These are phyloP conservation scores for Pachysandra terminalis DNA, from an alignment of 164 flowering plant genomes.

Conservation along the genomic window DNA sequence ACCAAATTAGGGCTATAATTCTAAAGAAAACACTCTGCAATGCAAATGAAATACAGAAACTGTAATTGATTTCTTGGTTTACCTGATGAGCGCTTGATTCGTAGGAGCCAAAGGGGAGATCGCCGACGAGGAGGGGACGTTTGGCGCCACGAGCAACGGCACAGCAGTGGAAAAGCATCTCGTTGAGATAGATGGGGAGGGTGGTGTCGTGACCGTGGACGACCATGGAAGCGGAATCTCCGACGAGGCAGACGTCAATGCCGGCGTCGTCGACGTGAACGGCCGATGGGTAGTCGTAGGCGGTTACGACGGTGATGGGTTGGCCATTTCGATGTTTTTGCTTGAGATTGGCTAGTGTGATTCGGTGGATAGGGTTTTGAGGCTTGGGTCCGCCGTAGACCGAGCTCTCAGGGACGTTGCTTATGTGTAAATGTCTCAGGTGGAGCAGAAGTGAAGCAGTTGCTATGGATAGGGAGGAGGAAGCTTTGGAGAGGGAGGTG, in stretches of 20 bases:
- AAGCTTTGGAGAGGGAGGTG: too few relatives aligned
- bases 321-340: conserved; percentile 58
- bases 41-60: too few relatives aligned
- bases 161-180: conserved; percentile 98
- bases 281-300: conserved; percentile 94
- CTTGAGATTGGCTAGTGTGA: conserved; percentile 57
- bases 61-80: background rate
- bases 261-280: conserved; percentile 86
- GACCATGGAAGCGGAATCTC: conserved; percentile 96
- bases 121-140: conserved; percentile 79
- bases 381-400: too few relatives aligned
- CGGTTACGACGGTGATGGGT: conserved; percentile 84
- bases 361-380: conserved; percentile 50
- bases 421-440: too few relatives aligned
- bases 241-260: conserved; percentile 81
- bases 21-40: too few relatives aligned
- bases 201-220: conserved; percentile 97
- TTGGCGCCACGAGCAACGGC: conserved; percentile 88
- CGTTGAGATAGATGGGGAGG: conserved; percentile 72
- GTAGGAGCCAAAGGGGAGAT: conserved; percentile 84
- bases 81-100: conserved; percentile 79
- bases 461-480: too few relatives aligned
- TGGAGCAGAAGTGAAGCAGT: too few relatives aligned
- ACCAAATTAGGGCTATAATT: background rate
- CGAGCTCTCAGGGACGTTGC: too few relatives aligned